A percentile compares a stretch with the other conserved stretches of the same genome.
Conservation (phyloP, 352 stramenopile species). For the Pythium plurisporium region DNA sequence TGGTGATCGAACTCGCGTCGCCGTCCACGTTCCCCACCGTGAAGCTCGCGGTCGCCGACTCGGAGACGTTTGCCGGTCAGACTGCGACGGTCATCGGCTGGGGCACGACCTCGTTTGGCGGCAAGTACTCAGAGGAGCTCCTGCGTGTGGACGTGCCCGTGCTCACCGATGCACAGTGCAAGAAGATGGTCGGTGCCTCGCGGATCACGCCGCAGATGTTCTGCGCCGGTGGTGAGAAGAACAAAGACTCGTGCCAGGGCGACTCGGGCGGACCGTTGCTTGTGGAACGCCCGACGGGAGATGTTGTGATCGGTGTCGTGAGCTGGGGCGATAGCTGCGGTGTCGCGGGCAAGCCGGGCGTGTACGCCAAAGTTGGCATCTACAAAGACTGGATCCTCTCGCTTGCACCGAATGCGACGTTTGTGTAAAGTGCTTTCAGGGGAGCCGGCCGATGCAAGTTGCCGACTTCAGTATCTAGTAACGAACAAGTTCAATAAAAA, state of each 20-base stretch:
- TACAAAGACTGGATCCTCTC: slow-evolving; percentile 8
- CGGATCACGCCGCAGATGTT: background rate
- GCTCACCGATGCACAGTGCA: background rate
- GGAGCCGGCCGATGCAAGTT: too few relatives aligned
- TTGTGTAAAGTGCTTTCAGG: too few relatives aligned
- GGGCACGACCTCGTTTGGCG: background rate
- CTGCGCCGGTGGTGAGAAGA: background rate
- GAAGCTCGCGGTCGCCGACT: background rate
- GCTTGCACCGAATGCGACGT: slow-evolving; percentile 5
- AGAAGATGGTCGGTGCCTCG: background rate
- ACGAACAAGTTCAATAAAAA: too few relatives aligned
- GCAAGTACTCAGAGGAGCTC: background rate
- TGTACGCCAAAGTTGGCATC: slow-evolving; percentile 25
- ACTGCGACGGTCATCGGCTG: slow-evolving; percentile 1
- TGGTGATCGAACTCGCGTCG: background rate
- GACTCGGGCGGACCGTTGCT: background rate
- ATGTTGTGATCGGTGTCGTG: slow-evolving; percentile 25
- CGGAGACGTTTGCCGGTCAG: background rate
- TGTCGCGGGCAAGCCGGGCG: slow-evolving; percentile 18
- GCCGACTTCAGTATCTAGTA: too few relatives aligned
- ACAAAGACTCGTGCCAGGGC: background rate
- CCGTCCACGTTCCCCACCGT: background rate
- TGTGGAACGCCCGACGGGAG: background rate
- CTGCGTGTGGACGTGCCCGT: background rate
- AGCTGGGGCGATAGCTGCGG: slow-evolving; percentile 33